Evolutionary conservation across 2,329 filamentous ascomycete species (phyloP).

Genomic region (Sphaerulina vaccinii): DNA sequence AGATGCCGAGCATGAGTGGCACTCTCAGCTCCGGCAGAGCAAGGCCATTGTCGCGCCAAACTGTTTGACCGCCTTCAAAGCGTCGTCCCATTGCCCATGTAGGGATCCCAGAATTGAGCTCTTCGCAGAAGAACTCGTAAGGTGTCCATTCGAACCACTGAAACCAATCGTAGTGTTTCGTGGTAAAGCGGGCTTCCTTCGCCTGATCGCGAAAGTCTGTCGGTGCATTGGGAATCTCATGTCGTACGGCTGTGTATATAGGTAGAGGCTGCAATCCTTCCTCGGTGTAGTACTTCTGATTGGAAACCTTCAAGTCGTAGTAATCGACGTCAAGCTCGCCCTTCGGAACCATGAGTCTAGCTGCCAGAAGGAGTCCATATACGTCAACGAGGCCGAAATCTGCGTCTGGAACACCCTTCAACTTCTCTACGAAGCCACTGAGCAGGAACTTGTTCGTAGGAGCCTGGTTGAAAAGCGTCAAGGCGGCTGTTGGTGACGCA

Average conservation of each 20-base stretch:
- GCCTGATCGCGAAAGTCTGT: slow-evolving; percentile 33
- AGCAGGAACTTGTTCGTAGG: slow-evolving; percentile 92
- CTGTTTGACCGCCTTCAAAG: slow-evolving; percentile 70
- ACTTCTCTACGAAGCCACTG: slow-evolving; percentile 84
- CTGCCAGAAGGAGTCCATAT: slow-evolving; percentile 83
- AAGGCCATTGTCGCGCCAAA: slow-evolving; percentile 62
- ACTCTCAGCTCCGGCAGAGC: slow-evolving; percentile 81
- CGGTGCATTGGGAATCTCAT: slow-evolving; percentile 78
- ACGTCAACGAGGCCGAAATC: slow-evolving; percentile 90
- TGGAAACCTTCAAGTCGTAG: slow-evolving; percentile 84
- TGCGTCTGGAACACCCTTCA: slow-evolving; percentile 75
- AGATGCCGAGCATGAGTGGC: slow-evolving; percentile 86
- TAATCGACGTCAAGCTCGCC: slow-evolving; percentile 76
- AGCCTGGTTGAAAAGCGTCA: slow-evolving; percentile 76
- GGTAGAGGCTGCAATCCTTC: slow-evolving; percentile 81
- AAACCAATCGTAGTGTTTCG: slow-evolving; percentile 70
- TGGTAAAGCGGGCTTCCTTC: slow-evolving; percentile 32
- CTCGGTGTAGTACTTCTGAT: slow-evolving; percentile 73
- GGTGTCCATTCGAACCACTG: slow-evolving; percentile 97
- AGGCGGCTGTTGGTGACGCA: slow-evolving; percentile 82
- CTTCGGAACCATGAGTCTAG: slow-evolving; percentile 79
- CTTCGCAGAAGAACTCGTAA: slow-evolving; percentile 94
- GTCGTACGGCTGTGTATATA: slow-evolving; percentile 92
- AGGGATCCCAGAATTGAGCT: slow-evolving; percentile 85
- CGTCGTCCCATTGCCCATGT: slow-evolving; percentile 88